Conservation (phyloP, 1,284 basidiomycete species). For the Heterobasidion parviporum region DNA sequence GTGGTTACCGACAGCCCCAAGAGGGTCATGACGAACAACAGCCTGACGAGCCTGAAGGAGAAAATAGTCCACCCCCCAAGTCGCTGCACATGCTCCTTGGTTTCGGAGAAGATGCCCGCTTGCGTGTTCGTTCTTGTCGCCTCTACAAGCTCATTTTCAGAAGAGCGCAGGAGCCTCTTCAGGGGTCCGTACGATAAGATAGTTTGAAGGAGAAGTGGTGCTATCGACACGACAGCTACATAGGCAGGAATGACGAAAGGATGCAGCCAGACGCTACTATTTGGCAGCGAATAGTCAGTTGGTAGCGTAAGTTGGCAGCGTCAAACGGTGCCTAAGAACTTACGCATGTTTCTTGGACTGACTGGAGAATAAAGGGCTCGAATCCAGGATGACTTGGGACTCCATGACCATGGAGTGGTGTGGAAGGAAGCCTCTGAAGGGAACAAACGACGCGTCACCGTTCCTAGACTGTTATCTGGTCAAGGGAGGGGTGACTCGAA, state of each 20-base stretch:
- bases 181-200: slow-evolving; percentile 2
- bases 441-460: not conserved
- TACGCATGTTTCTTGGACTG: not conserved
- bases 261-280: slow-evolving; percentile 5
- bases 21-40: slow-evolving; percentile 13
- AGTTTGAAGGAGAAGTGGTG: not conserved
- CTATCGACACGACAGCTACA: slow-evolving; percentile 2
- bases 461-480: not conserved
- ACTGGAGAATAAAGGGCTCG: not conserved
- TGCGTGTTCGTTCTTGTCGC: not conserved
- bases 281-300: not conserved
- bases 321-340: not conserved
- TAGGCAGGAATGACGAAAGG: slow-evolving; percentile 11
- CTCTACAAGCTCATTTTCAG: not conserved
- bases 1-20: slow-evolving; percentile 13
- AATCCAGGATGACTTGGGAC: not conserved
- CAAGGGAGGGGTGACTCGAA: not conserved
- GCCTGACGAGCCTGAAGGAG: slow-evolving; percentile 15
- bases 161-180: not conserved
- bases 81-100: slow-evolving; percentile 3
- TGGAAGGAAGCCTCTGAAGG: not conserved
- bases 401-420: not conserved
- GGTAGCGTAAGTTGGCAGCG: not conserved
- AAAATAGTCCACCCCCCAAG: slow-evolving; percentile 18
- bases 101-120: slow-evolving; percentile 5